Base-by-base conservation (phyloP, 257 asterid species). In the Nicotiana benthamiana region DNA sequence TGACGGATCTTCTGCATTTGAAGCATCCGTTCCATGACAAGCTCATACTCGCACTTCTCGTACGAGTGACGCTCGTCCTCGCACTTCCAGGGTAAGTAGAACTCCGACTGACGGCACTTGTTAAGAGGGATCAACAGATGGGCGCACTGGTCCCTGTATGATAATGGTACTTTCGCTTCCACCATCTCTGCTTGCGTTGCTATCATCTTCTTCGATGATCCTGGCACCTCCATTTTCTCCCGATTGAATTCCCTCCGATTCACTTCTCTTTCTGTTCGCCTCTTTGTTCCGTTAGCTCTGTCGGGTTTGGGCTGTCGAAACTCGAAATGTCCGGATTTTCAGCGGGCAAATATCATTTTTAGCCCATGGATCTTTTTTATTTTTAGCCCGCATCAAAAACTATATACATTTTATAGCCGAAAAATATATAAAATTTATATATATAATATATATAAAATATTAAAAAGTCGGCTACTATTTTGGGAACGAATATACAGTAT, bases 1-100 rank as follows among this genome's bases (percentile, higher is more conserved):
- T 89, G 93, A 18, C 97, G 97, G 89, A 93, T 90, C 94, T 93
- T 93, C 97, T 90, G 94, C 98, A 93, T 90, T 89, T 93, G 97
- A 22, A 94, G 97, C 97, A 94, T 93, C 81, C 97, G 90, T 78
- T 94, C 97, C 98, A 94, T 94, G 20, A 94, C 95, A 79, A 94
- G 97, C 87, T 93, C 98, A 91, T 94, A 94, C 68, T 80, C 96
- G 80, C 98, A 94, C 86, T 94, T 94, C 87, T 94, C 97, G 15
- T 94, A 94, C 43, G 89, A 11, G 82, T 91, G 97, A 83, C 97
- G 96, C 86, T 93, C 96, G 9, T 84, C 34, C 82, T 85, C 96
- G 85, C 97, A 93, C 89, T 94, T 94, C 97, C 98, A 93, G 0
- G 98, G 98, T 13, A 93, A 90, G 86, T 82, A 94, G 62, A 89